Evolutionary conservation across 148 eudicot species (phyloP).

Genomic region (Persicaria tinctoria): DNA sequence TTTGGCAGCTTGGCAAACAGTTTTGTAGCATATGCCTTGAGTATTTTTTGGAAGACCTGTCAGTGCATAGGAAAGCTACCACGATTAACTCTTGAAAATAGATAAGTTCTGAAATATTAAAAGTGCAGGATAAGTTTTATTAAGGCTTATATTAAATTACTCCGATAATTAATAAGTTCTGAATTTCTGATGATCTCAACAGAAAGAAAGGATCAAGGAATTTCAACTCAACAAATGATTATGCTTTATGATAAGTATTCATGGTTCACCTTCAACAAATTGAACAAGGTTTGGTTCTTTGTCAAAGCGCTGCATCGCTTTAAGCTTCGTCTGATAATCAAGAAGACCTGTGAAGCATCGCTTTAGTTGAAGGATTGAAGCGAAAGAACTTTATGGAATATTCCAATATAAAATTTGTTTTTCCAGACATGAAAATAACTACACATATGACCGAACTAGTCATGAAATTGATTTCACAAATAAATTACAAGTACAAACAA

Average conservation of each 20-base stretch:
- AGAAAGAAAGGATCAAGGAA: constrained; percentile 4
- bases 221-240: neutral
- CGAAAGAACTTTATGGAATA: neutral
- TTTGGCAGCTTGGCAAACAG: constrained; percentile 76
- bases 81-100: neutral
- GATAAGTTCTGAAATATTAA: neutral
- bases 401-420: neutral
- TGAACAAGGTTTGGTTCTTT: constrained; percentile 77
- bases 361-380: constrained; percentile 9
- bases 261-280: constrained; percentile 59
- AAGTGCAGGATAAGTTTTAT: neutral
- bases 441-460: neutral
- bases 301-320: constrained; percentile 98
- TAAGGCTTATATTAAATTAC: neutral
- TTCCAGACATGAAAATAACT: neutral
- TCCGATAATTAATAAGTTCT: neutral
- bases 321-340: constrained; percentile 87
- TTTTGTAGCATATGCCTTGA: constrained; percentile 94
- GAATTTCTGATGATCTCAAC: too few relatives aligned
- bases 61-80: constrained; percentile 11
- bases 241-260: neutral
- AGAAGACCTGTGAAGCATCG: constrained; percentile 51
- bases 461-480: too few relatives aligned
- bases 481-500: too few relatives aligned
- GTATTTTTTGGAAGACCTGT: constrained; percentile 86